Evolutionary conservation across 148 eudicot genomes (phyloP), one percentile per base, ranked within the genome.

Genomic region (Spergularia marina): DNA sequence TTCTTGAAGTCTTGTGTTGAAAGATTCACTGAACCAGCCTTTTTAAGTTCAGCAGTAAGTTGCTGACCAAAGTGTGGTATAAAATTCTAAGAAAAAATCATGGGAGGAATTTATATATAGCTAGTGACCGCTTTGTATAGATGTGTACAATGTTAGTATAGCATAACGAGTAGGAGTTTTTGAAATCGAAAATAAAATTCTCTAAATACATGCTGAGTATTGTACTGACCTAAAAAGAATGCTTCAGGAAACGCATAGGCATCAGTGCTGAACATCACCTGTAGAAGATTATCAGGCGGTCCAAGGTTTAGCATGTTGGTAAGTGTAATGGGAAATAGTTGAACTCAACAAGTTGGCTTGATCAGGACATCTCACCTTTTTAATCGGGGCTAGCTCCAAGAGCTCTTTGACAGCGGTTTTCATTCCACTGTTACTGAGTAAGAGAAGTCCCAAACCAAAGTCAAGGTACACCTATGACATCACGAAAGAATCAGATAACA

Each of bases 261-360:
- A 81, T 95, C 99, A 25, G 96, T 90, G 87, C 99, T 95, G 89
- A 95, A 92, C 97, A 95, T 92, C 76, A 95, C 91, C 99, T 95
- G 94, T 82, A 81, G 72, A 70, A 21, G 68, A 78, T 58, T 53
- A 72, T 64, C 4, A 30, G 4, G 4, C 1, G 36, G 36, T 30
- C 36, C 36, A 30, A 30, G 36, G 36, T 30, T 30, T 30, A 30
- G 36, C 36, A 30, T 30, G 36, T 30, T 30, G 49, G 8, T 6
- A 44, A 44, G 49, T 44, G 49, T 44, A 6, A 44, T 0, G 8
- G 49, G 49, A 44, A 30, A 55, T 56, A 15, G 49, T 39, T 5
- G 40, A 39, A 21, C 4, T 18, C 63, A 59, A n/a, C 47, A 59
- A 6, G 9, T 44, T 7, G 44, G 21, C 30, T 44, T 67, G 55